These are phyloP conservation scores for Trichoderma pleuroti DNA, from an alignment of 2,329 filamentous ascomycete genomes.

Conservation along the genomic window DNA sequence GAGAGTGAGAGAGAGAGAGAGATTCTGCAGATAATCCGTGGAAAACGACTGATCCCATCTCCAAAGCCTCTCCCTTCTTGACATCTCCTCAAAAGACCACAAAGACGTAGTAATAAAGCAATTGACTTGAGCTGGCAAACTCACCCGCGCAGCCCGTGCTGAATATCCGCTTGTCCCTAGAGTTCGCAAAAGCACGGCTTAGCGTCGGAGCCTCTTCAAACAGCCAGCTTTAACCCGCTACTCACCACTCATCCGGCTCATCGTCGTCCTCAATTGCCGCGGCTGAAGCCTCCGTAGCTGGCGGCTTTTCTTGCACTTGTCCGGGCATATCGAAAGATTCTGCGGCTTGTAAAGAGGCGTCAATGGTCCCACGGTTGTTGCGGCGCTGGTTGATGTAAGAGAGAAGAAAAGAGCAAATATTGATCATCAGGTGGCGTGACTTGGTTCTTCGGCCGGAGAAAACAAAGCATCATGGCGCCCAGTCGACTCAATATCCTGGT, in stretches of 20 bases:
- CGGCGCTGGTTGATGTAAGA: slow-evolving; percentile 13
- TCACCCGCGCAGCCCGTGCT: slow-evolving; percentile 90
- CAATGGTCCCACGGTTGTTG: slow-evolving; percentile 16
- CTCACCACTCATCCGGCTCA: slow-evolving; percentile 93
- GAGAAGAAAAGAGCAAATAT: slow-evolving; percentile 16
- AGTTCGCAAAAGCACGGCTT: slow-evolving; percentile 18
- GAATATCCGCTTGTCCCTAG: slow-evolving; percentile 95
- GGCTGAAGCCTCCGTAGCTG: slow-evolving; percentile 27
- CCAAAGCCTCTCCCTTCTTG: neutral
- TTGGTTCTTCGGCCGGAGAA: neutral
- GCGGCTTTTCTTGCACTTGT: slow-evolving; percentile 9
- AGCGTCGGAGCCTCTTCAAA: slow-evolving; percentile 28
- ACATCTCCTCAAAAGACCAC: neutral
- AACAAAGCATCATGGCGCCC: slow-evolving; percentile 50
- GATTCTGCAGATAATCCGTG: neutral
- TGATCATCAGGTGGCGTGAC: slow-evolving; percentile 1
- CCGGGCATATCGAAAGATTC: slow-evolving; percentile 10
- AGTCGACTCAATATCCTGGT: slow-evolving; percentile 86
- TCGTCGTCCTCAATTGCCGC: slow-evolving; percentile 57
- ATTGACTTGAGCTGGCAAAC: slow-evolving; percentile 20
- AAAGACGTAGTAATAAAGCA: neutral
- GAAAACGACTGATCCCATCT: neutral
- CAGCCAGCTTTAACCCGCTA: slow-evolving; percentile 9
- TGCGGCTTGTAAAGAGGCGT: neutral
- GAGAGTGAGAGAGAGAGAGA: no score